Conservation (phyloP, 169 alveolate species). For the Plasmodium falciparum region DNA sequence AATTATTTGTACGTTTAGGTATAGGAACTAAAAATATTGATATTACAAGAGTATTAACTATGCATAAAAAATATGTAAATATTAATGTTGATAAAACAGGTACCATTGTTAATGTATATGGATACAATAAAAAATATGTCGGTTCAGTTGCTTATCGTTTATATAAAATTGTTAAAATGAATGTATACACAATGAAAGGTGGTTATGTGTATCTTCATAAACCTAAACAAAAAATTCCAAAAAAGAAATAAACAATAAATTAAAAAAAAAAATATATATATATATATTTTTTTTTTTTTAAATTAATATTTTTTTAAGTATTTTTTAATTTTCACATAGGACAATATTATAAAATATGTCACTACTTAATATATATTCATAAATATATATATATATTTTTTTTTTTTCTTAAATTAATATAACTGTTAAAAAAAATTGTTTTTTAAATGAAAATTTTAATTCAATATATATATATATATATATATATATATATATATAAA, state of each 20-base stretch:
- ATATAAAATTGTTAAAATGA: slow-evolving; percentile 86
- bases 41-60: slow-evolving; percentile 85
- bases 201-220: slow-evolving; percentile 89
- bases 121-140: slow-evolving; percentile 88
- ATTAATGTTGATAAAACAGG: slow-evolving; percentile 86
- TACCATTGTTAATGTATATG: slow-evolving; percentile 85
- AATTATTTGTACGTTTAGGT: slow-evolving; percentile 89
- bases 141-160: slow-evolving; percentile 89
- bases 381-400: background rate
- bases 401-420: background rate
- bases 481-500: no score
- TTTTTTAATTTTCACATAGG: no score
- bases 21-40: slow-evolving; percentile 90
- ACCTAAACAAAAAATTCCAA: slow-evolving; percentile 84
- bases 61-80: slow-evolving; percentile 84
- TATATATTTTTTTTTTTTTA: no score
- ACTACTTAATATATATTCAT: background rate
- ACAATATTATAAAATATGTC: no score
- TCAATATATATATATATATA: no score
- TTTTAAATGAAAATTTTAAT: no score
- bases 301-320: no score
- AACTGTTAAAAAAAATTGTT: no score
- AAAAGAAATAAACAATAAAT: slow-evolving; percentile 79
- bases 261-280: background rate
- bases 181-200: slow-evolving; percentile 91